Conservation (phyloP, 1,284 basidiomycete genomes). For the Moesziomyces antarcticus region DNA sequence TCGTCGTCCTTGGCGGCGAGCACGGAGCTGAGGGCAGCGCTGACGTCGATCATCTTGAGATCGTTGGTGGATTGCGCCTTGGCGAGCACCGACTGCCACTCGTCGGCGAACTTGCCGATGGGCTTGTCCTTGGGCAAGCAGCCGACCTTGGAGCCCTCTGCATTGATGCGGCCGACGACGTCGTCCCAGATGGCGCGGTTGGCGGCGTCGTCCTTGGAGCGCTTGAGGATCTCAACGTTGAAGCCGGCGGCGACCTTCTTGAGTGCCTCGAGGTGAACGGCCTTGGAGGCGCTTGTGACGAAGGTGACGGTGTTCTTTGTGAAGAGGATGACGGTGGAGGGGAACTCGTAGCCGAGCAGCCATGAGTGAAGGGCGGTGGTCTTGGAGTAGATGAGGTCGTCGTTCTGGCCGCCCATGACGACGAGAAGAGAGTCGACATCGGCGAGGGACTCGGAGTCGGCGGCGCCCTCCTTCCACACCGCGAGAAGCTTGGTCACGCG, state of each 20-base stretch:
- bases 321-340: constrained; percentile 88
- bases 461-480: constrained; percentile 45
- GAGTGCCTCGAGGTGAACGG: constrained; percentile 58
- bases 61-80: constrained; percentile 53
- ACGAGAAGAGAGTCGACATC: constrained; percentile 49
- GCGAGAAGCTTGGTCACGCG: constrained; percentile 42
- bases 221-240: constrained; percentile 66
- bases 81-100: constrained; percentile 75
- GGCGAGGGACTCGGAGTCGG: constrained; percentile 31
- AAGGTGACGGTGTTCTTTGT: constrained; percentile 78
- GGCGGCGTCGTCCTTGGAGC: constrained; percentile 68
- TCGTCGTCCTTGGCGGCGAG: constrained; percentile 90
- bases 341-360: constrained; percentile 96
- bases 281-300: constrained; percentile 86
- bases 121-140: constrained; percentile 80
- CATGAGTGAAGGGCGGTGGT: constrained; percentile 73
- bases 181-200: constrained; percentile 67
- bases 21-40: constrained; percentile 78
- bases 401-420: constrained; percentile 51
- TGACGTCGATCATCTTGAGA: constrained; percentile 81
- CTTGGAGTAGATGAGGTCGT: constrained; percentile 55
- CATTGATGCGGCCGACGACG: constrained; percentile 42
- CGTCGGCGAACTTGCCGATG: constrained; percentile 80
- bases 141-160: constrained; percentile 44
- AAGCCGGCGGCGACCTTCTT: constrained; percentile 47